Percentiles rank a stretch among this genome's conserved stretches.
Evolutionary conservation across 2,329 filamentous ascomycete species (phyloP).

Genomic region (Chaetomiaceae sp.): DNA sequence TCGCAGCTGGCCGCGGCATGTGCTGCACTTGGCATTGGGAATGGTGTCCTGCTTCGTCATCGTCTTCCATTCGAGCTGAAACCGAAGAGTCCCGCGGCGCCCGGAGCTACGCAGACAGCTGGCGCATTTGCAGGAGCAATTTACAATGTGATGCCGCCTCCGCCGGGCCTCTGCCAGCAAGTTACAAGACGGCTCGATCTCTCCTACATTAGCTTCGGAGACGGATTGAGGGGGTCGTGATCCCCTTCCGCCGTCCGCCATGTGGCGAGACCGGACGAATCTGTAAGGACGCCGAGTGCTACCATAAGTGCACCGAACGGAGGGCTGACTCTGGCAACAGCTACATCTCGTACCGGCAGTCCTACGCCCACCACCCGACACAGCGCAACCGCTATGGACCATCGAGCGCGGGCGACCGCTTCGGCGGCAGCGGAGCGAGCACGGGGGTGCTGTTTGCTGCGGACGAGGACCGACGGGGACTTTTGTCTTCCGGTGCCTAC

Average conservation of each 20-base stretch:
- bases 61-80: slow-evolving; percentile 11
- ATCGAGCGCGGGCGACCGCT: slow-evolving; percentile 35
- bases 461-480: slow-evolving; percentile 60
- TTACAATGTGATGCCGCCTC: slow-evolving; percentile 24
- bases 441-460: slow-evolving; percentile 57
- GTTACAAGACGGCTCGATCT: slow-evolving; percentile 13
- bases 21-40: slow-evolving; percentile 9
- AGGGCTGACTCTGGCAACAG: slow-evolving; percentile 41
- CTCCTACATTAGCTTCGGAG: slow-evolving; percentile 9
- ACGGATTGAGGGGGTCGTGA: slow-evolving; percentile 25
- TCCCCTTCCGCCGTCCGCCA: slow-evolving; percentile 55
- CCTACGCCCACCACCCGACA: slow-evolving; percentile 88
- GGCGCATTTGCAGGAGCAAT: slow-evolving; percentile 17
- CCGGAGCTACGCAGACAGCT: slow-evolving; percentile 10
- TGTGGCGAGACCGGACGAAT: slow-evolving; percentile 99
- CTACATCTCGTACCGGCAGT: slow-evolving; percentile 98
- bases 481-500: slow-evolving; percentile 75
- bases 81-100: slow-evolving; percentile 5
- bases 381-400: slow-evolving; percentile 70
- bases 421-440: slow-evolving; percentile 43
- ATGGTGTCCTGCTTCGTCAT: slow-evolving; percentile 21
- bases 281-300: slow-evolving; percentile 60
- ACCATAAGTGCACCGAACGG: background rate
- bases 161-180: slow-evolving; percentile 18
- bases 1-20: background rate